Percentiles rank a stretch among this genome's conserved stretches.
phyloP scores from a whole-genome alignment of 2,329 filamentous ascomycete genomes.

The Ceratocystis cubensis region DNA sequence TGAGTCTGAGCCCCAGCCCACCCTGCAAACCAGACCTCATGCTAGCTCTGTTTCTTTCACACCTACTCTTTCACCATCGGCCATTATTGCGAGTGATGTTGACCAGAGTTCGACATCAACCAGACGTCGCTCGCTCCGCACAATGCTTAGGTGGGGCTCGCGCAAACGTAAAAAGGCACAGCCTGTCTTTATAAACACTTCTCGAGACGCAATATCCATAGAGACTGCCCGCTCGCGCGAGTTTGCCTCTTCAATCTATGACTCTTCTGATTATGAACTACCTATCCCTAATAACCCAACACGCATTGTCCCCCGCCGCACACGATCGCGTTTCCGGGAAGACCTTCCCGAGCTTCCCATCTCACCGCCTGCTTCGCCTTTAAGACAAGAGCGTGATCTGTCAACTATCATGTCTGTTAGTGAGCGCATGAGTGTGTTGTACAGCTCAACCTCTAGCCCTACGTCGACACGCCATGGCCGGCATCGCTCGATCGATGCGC shows the following conservation, averaged over 20 bases:
- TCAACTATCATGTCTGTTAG: conserved; percentile 21
- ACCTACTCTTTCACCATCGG: conserved; percentile 19
- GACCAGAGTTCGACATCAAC: conserved; percentile 14
- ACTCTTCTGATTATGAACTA: conserved; percentile 24
- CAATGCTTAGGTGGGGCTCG: conserved; percentile 22
- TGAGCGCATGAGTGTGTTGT: conserved; percentile 17
- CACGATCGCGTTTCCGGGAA: conserved; percentile 82
- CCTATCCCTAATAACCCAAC: conserved; percentile 27
- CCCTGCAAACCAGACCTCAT: conserved; percentile 8
- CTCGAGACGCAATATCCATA: conserved; percentile 30
- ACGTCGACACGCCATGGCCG: conserved; percentile 9
- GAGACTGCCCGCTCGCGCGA: conserved; percentile 30
- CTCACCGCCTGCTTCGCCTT: conserved; percentile 64
- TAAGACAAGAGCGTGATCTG: conserved; percentile 18
- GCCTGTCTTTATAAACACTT: conserved; percentile 23
- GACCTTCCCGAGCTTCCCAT: conserved; percentile 76
- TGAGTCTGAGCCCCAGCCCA: background rate
- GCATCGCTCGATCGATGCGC: conserved; percentile 20
- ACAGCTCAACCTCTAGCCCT: conserved; percentile 16
- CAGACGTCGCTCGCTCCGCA: conserved; percentile 15
- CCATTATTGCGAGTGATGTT: conserved; percentile 9
- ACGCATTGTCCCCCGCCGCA: conserved; percentile 53
- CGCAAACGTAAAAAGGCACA: conserved; percentile 25
- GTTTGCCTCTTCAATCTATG: conserved; percentile 29
- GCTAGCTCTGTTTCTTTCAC: conserved; percentile 21